Percentiles rank a stretch among this genome's conserved stretches.
Evolutionary conservation across 352 stramenopile species (phyloP).

Genomic region (Globisporangium spinosum): DNA sequence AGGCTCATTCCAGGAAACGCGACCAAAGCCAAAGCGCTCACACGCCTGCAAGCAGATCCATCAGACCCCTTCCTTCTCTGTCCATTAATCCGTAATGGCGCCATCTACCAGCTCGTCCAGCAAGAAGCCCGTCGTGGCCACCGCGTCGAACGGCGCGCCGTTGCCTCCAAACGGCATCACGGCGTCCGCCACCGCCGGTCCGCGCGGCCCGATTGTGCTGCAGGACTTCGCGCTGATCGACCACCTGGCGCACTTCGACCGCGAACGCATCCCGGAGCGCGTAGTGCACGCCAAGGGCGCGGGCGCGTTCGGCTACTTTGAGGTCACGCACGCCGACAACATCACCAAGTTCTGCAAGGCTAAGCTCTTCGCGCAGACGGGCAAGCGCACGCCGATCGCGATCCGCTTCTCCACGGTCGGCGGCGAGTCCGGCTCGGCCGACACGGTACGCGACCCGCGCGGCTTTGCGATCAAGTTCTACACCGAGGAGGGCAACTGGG

Average conservation of each 20-base stretch:
- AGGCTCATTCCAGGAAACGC: conserved; percentile 1
- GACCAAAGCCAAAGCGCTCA: background rate
- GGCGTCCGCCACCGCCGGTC: conserved; percentile 62
- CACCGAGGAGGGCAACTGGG: conserved; percentile 92
- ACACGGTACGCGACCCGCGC: conserved; percentile 86
- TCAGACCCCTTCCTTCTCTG: background rate
- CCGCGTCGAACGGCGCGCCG: conserved; percentile 52
- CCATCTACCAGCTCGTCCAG: background rate
- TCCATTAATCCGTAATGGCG: background rate
- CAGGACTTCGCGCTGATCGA: conserved; percentile 89
- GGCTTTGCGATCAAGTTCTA: conserved; percentile 94
- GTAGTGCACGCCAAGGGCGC: conserved; percentile 90
- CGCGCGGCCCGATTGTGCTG: conserved; percentile 56
- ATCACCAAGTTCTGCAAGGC: conserved; percentile 64
- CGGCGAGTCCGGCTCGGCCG: conserved; percentile 70
- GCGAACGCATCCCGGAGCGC: conserved; percentile 89
- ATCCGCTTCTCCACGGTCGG: conserved; percentile 86
- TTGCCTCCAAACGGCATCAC: conserved; percentile 62
- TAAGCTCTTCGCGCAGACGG: conserved; percentile 70
- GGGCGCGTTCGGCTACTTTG: conserved; percentile 91
- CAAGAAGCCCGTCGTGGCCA: conserved; percentile 11
- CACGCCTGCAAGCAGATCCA: background rate
- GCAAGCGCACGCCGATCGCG: conserved; percentile 85
- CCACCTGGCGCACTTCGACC: conserved; percentile 90
- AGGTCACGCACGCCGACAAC: conserved; percentile 61